Conservation (phyloP, 805 yeast genomes). For the Candida bentonensis region DNA sequence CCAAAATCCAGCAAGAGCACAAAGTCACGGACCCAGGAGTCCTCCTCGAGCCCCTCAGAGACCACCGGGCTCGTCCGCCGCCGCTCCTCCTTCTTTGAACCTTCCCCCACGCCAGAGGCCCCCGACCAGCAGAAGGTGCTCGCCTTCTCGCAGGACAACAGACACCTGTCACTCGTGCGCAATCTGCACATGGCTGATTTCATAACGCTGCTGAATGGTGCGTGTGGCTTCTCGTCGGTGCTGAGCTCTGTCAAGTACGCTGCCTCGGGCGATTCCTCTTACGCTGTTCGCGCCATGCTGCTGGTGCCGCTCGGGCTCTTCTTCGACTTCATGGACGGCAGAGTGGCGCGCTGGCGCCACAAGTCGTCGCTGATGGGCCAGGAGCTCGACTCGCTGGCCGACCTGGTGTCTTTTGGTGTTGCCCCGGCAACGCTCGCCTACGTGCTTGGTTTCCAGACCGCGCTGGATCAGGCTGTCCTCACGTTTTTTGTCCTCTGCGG, state of each 20-base stretch:
- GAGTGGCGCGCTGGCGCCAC: slow-evolving; percentile 89
- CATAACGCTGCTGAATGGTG: slow-evolving; percentile 88
- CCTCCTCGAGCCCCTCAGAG: neutral
- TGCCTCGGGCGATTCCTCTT: slow-evolving; percentile 46
- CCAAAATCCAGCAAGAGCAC: neutral
- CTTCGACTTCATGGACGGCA: slow-evolving; percentile 93
- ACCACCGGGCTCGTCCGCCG: slow-evolving; percentile 11
- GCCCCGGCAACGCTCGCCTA: slow-evolving; percentile 92
- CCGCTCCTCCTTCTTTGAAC: slow-evolving; percentile 22
- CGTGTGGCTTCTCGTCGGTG: slow-evolving; percentile 84
- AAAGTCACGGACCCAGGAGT: neutral
- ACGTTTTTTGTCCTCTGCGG: slow-evolving; percentile 88
- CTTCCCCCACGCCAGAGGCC: slow-evolving; percentile 24
- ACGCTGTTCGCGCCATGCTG: slow-evolving; percentile 71
- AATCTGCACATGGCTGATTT: slow-evolving; percentile 86
- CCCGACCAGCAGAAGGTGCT: slow-evolving; percentile 37
- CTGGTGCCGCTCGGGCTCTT: slow-evolving; percentile 84
- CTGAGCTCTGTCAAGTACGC: slow-evolving; percentile 75
- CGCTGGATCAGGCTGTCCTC: slow-evolving; percentile 62
- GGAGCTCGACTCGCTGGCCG: slow-evolving; percentile 93
- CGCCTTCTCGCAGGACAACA: slow-evolving; percentile 65
- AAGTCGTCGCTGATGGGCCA: slow-evolving; percentile 92
- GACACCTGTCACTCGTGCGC: slow-evolving; percentile 71
- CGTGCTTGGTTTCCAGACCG: slow-evolving; percentile 76
- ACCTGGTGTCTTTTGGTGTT: slow-evolving; percentile 85